These are phyloP conservation scores for Rhodotorula sp. DNA, from an alignment of 1,284 basidiomycete genomes.

Conservation along the genomic window DNA sequence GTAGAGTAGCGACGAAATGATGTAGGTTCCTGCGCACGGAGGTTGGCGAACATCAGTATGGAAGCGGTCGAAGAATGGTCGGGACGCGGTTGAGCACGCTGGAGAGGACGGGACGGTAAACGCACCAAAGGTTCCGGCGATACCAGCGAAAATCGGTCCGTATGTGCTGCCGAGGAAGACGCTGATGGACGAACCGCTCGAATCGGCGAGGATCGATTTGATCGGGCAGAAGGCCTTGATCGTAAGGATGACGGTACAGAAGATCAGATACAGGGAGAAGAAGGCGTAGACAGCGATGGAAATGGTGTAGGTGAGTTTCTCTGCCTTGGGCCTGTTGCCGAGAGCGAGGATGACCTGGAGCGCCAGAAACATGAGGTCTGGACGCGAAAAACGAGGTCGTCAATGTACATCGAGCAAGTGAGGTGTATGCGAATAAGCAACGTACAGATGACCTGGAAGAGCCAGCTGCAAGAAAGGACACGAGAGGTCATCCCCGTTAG, in stretches of 20 bases:
- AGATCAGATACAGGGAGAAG: constrained; percentile 63
- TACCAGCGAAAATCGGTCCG: constrained; percentile 70
- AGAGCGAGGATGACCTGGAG: constrained; percentile 80
- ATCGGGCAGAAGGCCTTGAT: constrained; percentile 63
- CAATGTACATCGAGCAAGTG: background rate
- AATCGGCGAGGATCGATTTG: constrained; percentile 8
- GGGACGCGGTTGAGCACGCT: constrained; percentile 52
- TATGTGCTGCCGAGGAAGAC: constrained; percentile 37
- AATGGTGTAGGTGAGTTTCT: constrained; percentile 72
- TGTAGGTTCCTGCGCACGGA: constrained; percentile 65
- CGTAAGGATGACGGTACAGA: constrained; percentile 82
- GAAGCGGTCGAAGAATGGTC: constrained; percentile 56
- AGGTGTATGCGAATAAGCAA: background rate
- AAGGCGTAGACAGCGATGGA: constrained; percentile 66
- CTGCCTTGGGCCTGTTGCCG: constrained; percentile 94
- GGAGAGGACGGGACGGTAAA: constrained; percentile 51
- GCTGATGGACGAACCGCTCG: constrained; percentile 6
- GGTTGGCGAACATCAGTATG: constrained; percentile 48
- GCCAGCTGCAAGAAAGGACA: constrained; percentile 9
- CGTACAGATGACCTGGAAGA: constrained; percentile 39
- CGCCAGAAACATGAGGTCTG: constrained; percentile 64
- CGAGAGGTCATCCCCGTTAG: background rate
- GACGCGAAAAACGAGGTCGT: background rate
- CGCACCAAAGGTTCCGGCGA: constrained; percentile 74
- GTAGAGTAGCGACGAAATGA: constrained; percentile 83